A percentile compares a stretch with the other conserved stretches of the same genome.
These are phyloP conservation scores for Lactarius akahatsu DNA, from an alignment of 768 basidiomycete genomes.

Conservation along the genomic window DNA sequence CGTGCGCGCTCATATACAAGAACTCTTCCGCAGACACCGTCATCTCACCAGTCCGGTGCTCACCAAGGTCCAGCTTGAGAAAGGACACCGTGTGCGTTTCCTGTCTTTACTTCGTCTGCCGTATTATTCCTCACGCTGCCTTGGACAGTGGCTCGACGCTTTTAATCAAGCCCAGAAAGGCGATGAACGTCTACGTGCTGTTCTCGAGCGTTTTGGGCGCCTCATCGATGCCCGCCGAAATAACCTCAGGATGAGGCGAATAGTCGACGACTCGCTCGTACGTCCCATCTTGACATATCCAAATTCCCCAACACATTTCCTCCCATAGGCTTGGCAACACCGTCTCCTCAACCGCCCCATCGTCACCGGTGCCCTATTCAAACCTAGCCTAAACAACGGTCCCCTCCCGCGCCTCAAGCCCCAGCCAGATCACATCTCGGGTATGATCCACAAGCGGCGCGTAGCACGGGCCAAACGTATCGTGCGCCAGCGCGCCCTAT, in stretches of 20 bases:
- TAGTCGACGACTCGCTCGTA: slow-evolving; percentile 55
- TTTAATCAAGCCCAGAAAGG: slow-evolving; percentile 57
- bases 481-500: slow-evolving; percentile 37
- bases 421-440: slow-evolving; percentile 68
- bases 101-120: neutral
- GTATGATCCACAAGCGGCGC: slow-evolving; percentile 61
- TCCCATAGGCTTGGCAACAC: slow-evolving; percentile 53
- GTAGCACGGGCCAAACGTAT: slow-evolving; percentile 46
- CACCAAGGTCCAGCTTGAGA: slow-evolving; percentile 47
- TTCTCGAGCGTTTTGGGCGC: slow-evolving; percentile 58
- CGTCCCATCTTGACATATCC: slow-evolving; percentile 28
- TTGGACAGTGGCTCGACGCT: slow-evolving; percentile 54
- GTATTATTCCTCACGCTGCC: slow-evolving; percentile 1
- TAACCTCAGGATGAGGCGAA: slow-evolving; percentile 47
- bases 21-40: slow-evolving; percentile 52
- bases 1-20: slow-evolving; percentile 56
- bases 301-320: slow-evolving; percentile 7
- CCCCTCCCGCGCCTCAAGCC: slow-evolving; percentile 80
- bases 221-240: slow-evolving; percentile 53
- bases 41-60: slow-evolving; percentile 52
- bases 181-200: slow-evolving; percentile 43
- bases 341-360: slow-evolving; percentile 59
- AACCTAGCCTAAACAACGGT: slow-evolving; percentile 57
- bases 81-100: slow-evolving; percentile 55
- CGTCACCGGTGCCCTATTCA: slow-evolving; percentile 69